Evolutionary conservation across 78 protist genomes (phyloP), one percentile per base, ranked within the genome.

Genomic region (Guillardia theta): DNA sequence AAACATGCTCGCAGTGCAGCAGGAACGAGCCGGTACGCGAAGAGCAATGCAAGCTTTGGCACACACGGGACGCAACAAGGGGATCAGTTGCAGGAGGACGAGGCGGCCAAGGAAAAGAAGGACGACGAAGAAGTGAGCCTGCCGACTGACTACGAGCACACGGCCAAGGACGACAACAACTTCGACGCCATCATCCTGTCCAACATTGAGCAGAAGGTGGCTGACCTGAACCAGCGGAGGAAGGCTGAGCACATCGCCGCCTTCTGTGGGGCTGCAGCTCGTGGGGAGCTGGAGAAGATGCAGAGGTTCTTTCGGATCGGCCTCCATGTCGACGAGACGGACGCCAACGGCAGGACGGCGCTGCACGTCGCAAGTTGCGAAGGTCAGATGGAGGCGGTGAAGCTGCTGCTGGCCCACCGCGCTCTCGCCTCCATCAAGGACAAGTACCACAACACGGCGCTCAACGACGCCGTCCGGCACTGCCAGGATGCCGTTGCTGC

Each of bases 401-500:
- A 78, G 33, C 6, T 27, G 1, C 90, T 78, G 24, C 90, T 78
- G 87, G 8, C n/a, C 47, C 4, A 6, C 87, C 15, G 15, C 22
- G 87, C 87, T 37, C 22, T 24, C 9, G 87, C 15, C 47, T 37
- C 87, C 39, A 27, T 37, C 87, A 43, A 18, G 0, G 87, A 70
- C 87, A 37, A 27, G 10, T 36, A 44, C 48, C 53, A 48, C 44
- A 48, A 48, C 90, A 6, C 90, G 30, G 50, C 90, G 45, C 18
- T 78, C 44, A 48, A 78, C 12, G 90, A 78, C 90, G 90, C 90
- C 18, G 90, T 78, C 24, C 90, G 90, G 4, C 90, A 78, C 48
- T 4, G 70, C 39, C 70, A 6, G 70, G 70, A 27, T 1, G 70
- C 21, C 27, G 70, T 58, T 58, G 70, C 70, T 58, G 70, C 45